Base-by-base conservation (phyloP, 345 rosid species). In the Eucalyptus shirleyi region DNA sequence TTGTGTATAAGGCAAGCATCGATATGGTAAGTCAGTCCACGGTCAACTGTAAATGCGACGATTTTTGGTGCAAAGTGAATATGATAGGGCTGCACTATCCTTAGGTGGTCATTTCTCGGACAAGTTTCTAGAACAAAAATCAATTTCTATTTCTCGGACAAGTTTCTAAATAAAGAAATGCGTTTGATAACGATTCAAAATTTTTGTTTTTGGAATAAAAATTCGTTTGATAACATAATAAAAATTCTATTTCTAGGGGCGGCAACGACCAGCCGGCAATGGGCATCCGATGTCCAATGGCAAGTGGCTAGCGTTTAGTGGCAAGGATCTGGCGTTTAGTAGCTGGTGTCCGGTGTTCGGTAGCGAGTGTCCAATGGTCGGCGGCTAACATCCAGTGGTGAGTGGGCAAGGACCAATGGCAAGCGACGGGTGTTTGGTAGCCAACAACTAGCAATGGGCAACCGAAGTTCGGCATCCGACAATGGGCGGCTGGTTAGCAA, bases 281-380 rank as follows among this genome's bases (percentile, higher is more conserved):
- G 53, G 18, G 21, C 19, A 0, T 51, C 0, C 21, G 1, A 51
- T 0, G 2, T 6, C 55, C 0, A 51, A 0, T 0, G 1, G 55
- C 55, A 51, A 51, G 21, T 0, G 4, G 21, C 4, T 1, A 1
- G 4, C 4, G 1, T 51, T 51, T 0, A 7, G 2, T 51, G 56
- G 23, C 1, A 0, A 51, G 56, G 23, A 23, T 18, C 1, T 7
- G 0, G 55, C 21, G 1, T 51, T 51, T 0, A 18, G 0, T 51
- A 4, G 55, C 9, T 0, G 0, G 2, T 1, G 1, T 51, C 0
- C 2, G 23, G 0, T 0, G 1, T 51, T 7, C 0, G 2, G 1
- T 0, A 0, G 2, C 4, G 0, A 51, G 55, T 51, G 55, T 51
- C 55, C 2, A 7, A 0, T 0, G 2, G 2, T 51, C 0, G 2